Evolutionary conservation across 1,139 yeast genomes (phyloP).

Genomic region (Tardiomyces depauwii): DNA sequence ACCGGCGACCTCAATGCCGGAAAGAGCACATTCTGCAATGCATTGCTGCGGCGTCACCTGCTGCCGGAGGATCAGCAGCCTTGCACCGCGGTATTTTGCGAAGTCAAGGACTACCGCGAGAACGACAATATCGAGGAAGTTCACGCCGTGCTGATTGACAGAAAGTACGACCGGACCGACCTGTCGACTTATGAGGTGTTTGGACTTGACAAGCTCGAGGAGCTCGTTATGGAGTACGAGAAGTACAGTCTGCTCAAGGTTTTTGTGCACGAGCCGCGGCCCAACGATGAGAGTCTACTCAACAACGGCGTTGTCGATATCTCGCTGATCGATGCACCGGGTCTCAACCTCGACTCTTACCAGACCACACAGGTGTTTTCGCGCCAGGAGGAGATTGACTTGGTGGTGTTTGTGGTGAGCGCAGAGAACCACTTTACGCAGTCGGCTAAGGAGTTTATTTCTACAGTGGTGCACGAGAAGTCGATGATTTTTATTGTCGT

Average conservation of each 20-base stretch:
- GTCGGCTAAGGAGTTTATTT: constrained; percentile 87
- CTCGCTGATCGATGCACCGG: constrained; percentile 93
- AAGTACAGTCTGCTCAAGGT: constrained; percentile 64
- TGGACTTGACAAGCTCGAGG: constrained; percentile 45
- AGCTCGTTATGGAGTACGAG: constrained; percentile 65
- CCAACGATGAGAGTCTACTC: constrained; percentile 58
- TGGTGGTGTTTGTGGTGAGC: constrained; percentile 90
- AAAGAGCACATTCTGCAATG: constrained; percentile 91
- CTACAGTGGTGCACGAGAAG: constrained; percentile 86
- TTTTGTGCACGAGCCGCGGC: constrained; percentile 66
- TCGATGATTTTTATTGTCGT: constrained; percentile 89
- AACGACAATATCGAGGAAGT: constrained; percentile 77
- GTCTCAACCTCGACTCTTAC: constrained; percentile 83
- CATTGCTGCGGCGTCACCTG: constrained; percentile 63
- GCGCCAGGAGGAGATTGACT: constrained; percentile 93
- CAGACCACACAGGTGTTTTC: constrained; percentile 94
- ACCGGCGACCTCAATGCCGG: constrained; percentile 98
- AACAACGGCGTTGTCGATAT: constrained; percentile 90
- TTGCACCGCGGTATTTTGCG: constrained; percentile 93
- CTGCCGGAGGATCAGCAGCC: constrained; percentile 98
- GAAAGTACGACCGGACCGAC: constrained; percentile 47
- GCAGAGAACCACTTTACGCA: constrained; percentile 94
- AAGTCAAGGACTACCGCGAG: constrained; percentile 74
- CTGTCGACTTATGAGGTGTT: constrained; percentile 53
- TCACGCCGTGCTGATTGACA: constrained; percentile 72